A percentile compares a stretch with the other conserved stretches of the same genome.
phyloP scores from a whole-genome alignment of 805 yeast species.

The Candida lessepsii region DNA sequence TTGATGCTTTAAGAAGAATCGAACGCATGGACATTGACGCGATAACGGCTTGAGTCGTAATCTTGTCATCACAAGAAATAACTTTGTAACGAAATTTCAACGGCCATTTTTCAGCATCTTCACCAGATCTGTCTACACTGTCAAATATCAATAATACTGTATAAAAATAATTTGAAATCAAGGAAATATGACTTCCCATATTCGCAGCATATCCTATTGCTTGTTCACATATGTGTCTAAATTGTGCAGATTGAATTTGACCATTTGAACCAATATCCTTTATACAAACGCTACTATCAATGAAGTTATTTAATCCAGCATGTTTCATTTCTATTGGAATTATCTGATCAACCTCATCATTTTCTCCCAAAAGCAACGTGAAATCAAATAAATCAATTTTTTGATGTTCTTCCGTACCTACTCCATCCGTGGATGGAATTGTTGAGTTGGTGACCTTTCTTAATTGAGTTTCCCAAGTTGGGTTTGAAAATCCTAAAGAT shows the following conservation, averaged over 20 bases:
- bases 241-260: not conserved
- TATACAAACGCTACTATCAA: not conserved
- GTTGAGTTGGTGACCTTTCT: not conserved
- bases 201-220: not conserved
- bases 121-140: slow-evolving; percentile 1
- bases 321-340: slow-evolving; percentile 1
- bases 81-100: not conserved
- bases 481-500: slow-evolving; percentile 1
- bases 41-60: too few relatives aligned
- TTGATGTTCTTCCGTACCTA: not conserved
- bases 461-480: not conserved
- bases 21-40: too few relatives aligned
- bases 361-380: not conserved
- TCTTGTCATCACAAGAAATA: not conserved
- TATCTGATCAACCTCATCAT: not conserved
- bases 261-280: not conserved
- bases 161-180: not conserved
- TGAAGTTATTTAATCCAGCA: not conserved
- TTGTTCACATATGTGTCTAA: not conserved
- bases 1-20: too few relatives aligned
- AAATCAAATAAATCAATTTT: not conserved
- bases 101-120: slow-evolving; percentile 2
- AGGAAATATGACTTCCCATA: not conserved
- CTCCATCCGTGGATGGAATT: slow-evolving; percentile 2
- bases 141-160: not conserved